Evolutionary conservation across 345 rosid species (phyloP), one percentile per base, ranked within the genome.

Genomic region (Clarkia xantiana): DNA sequence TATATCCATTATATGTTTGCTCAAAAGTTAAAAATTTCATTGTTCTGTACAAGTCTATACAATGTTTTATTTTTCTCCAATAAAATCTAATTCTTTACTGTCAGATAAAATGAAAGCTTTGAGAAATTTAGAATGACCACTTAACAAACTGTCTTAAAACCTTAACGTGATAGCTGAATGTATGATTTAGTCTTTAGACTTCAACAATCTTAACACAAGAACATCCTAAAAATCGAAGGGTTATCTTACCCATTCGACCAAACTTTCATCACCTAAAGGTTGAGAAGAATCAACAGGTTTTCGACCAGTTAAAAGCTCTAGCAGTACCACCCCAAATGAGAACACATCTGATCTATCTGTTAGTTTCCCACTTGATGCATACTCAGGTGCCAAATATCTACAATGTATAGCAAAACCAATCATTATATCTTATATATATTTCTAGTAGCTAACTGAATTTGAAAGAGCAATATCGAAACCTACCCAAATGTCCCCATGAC

Each of bases 401-500:
- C 57, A 65, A 68, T 20, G 23, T 59, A 54, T 53, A 34, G 16
- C 44, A 8, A 44, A 14, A 11, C 4, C 41, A 9, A 44, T n/a
- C 11, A 19, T 34, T 2, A 22, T 22, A 11, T 19, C 19, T 19
- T 47, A 6, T 10, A 11, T 19, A 11, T 19, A 19, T 47, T 19
- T 47, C 36, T 10, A 19, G 9, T 36, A 8, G 10, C 19, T 14
- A 12, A 17, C 47, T 20, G 7, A 15, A 8, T 25, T 25, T 41
- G 8, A 34, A 1, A 12, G 2, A 18, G 25, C 43, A 6, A 29
- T 42, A 7, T 43, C 36, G 34, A 68, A 59, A 68, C 95, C 56
- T 73, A 87, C 99, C 94, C 97, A 49, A 87, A 87, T 52, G 97
- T 87, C 20, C 99, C 97, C 99, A 93, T 87, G 54, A 87, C 97